Base-by-base conservation (phyloP, 1,139 yeast species). In the Hansenula sp. region DNA sequence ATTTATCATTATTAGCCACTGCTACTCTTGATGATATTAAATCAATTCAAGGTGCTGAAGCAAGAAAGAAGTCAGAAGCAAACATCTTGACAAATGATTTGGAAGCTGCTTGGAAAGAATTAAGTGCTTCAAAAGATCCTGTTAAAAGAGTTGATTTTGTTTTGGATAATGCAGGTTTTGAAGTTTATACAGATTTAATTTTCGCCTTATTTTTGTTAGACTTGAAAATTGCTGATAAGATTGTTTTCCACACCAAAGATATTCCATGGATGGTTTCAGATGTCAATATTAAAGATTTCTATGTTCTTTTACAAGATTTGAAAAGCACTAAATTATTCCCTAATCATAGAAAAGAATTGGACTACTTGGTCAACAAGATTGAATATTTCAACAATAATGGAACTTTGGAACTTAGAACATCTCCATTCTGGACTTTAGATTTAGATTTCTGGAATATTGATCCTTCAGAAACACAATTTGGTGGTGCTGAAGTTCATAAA, bases 231-330 rank as follows among this genome's bases (percentile, higher is more conserved):
- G 81, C 79, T 16, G 64, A 69, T 21, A 67, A 74, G 39, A 77
- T 92, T 45, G 82, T 80, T 22, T 70, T 94, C 50, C 98, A 94
- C 62, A 89, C 95, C 51, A 92, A 92, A 64, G 78, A 80, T 43
- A 75, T 88, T 47, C 97, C 98, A 31, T 92, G 97, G 95, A 90
- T 92, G 81, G 98, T 92, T 18, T 86, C 96, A 54, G 99, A 92
- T 61, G 94, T 94, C 13, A 79, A 89, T 77, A 77, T 87, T 21
- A 79, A 81, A 52, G 99, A 92, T 62, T 78, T 87, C 49, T 69
- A 71, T 35, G 64, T 72, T 32, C 67, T 89, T 42, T 57, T 88
- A 27, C 55, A 65, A 27, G 88, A 87, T 53, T 69, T 92, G 53
- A 58, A 56, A 18, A 77, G 82, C 53, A 53, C 66, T 5, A 44